Base-by-base conservation (phyloP, 257 asterid species). In the Solanum neorickii region DNA sequence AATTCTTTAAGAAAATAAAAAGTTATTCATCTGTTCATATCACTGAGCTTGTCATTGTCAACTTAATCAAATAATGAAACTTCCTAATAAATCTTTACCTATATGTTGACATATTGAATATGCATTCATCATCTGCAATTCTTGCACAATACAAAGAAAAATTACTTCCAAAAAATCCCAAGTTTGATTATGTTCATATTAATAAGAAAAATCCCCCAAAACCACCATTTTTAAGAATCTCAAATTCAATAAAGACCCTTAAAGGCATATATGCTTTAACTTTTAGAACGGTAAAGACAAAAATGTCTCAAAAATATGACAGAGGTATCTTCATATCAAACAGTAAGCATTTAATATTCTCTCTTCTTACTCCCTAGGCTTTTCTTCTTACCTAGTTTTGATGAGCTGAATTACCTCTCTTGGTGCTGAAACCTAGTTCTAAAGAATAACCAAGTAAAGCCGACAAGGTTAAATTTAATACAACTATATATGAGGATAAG, bases 81-180 rank as follows among this genome's bases (percentile, higher is more conserved):
- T 88, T 85, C 84, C 90, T 23, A 59, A 44, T 69, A 69, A 88
- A 85, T 86, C 88, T 88, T 56, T 12, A 11, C 18, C 37, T 15
- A 27, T 11, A 25, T 62, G 37, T 27, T 11, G 6, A 18, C n/a
- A 37, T 59, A 33, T 66, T 75, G 60, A 56, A 23, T 41, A 59
- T 49, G 44, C 74, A 66, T 66, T 41, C 16, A 37, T 42, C 86
- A 33, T 3, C 25, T 3, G 46, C 12, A 25, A 35, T 15, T 68
- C 29, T 9, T 68, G 15, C 27, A 37, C 1, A 83, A 62, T 9
- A 16, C 86, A 62, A 39, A 62, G 20, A 16, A 16, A n/a, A 77
- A 60, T 18, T 56, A 5, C 37, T 39, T 33, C 35, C 35, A 0
- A 3, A 33, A 33, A 33, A 3, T 33, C 35, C 35, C 1, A 5